Evolutionary conservation across 345 rosid species (phyloP), one percentile per base, ranked within the genome.

Genomic region (Chamaenerion angustifolium): DNA sequence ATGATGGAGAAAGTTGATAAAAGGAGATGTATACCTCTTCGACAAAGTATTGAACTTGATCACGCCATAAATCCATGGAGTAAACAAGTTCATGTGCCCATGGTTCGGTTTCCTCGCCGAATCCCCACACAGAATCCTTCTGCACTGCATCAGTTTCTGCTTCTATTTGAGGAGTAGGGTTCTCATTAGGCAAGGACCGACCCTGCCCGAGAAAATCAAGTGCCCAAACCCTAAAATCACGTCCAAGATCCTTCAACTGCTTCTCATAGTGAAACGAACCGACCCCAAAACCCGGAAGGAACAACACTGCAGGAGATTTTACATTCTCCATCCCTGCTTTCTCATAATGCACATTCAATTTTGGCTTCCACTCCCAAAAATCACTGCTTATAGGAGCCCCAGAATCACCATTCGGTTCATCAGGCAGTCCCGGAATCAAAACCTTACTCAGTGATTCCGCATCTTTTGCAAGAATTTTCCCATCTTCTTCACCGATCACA

Each of bases 181-280:
- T 72, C 66, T 83, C 89, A 60, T 60, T n/a, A 16, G 96, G 95
- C 52, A 92, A 71, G 4, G 95, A 86, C 72, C 69, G 63, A 54
- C 98, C 96, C 65, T 86, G 98, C 4, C 98, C 98, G 4, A 92
- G 79, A 74, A 92, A 92, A 75, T 92, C 98, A 43, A 83, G 70
- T 6, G 98, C 93, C 92, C 89, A 92, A n/a, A 83, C 98, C 71
- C 96, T 62, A 57, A 67, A 80, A 53, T 87, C 95, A 51, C 83
- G 79, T 6, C 96, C 98, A 31, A 92, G 73, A 75, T 83, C 96
- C 63, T 66, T 77, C 48, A 92, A 71, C 60, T 92, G 96, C 77
- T 83, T 92, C 72, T 83, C 95, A 25, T 79, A 86, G 65, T 92
- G 98, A 65, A 92, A 90, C 8, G 95, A 76, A 73, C 98, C 96